These are phyloP conservation scores for Trichoderma erinaceum DNA, from an alignment of 495 filamentous ascomycete species.

Conservation along the genomic window DNA sequence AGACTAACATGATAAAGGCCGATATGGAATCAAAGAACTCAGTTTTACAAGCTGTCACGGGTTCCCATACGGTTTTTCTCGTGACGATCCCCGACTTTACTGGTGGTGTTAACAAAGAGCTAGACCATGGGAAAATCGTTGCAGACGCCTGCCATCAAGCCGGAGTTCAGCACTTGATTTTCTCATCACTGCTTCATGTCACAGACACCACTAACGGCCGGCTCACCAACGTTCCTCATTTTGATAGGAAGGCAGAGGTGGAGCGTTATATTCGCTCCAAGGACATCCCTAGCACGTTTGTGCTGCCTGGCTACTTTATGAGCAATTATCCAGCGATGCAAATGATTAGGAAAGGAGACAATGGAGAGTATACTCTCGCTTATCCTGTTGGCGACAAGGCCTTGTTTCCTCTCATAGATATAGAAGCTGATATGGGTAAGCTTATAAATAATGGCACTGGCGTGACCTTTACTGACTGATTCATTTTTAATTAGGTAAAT, in stretches of 20 bases:
- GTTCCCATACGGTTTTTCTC: conserved; percentile 44
- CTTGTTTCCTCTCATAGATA: conserved; percentile 48
- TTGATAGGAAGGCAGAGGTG: conserved; percentile 55
- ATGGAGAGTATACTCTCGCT: conserved; percentile 33
- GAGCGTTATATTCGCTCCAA: conserved; percentile 48
- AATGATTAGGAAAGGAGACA: conserved; percentile 26
- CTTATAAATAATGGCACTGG: no score
- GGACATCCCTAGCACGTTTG: conserved; percentile 47
- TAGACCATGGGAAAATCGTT: conserved; percentile 36
- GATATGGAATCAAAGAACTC: conserved; percentile 34
- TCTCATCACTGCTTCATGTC: conserved; percentile 31
- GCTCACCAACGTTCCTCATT: conserved; percentile 49
- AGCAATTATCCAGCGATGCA: conserved; percentile 32
- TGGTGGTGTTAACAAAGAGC: conserved; percentile 29
- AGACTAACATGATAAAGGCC: conserved; percentile 18
- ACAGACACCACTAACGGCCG: conserved; percentile 39
- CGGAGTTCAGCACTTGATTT: conserved; percentile 46
- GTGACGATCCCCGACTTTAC: conserved; percentile 37
- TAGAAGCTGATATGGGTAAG: conserved; percentile 43
- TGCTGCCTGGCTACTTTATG: conserved; percentile 57
- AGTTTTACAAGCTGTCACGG: conserved; percentile 37
- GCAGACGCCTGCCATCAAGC: conserved; percentile 40
- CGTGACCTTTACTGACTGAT: not conserved
- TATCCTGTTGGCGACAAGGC: conserved; percentile 35
- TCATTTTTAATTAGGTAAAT: conserved; percentile 36